phyloP scores from a whole-genome alignment of 2,329 filamentous ascomycete genomes.

The Gyromitra esculenta region DNA sequence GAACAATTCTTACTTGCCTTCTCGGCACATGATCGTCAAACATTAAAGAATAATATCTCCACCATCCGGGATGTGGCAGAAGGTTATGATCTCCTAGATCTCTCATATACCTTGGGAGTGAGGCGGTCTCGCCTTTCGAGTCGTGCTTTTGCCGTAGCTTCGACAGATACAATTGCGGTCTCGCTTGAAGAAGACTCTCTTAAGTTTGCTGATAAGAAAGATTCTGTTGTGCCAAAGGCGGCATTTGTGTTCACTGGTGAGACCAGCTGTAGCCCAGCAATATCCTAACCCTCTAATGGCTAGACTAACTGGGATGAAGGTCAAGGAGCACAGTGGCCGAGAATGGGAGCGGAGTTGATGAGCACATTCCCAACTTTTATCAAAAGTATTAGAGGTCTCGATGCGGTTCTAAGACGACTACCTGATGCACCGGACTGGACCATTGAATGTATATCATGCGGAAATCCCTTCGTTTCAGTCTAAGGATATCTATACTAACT shows the following conservation, averaged over 20 bases:
- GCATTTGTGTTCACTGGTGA: conserved; percentile 18
- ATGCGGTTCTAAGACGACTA: conserved; percentile 8
- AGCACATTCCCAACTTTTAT: not conserved
- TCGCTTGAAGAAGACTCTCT: conserved; percentile 14
- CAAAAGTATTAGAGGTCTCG: conserved; percentile 12
- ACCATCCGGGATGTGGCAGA: not conserved
- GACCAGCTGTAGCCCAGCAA: not conserved
- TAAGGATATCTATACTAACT: not conserved
- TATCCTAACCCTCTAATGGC: not conserved
- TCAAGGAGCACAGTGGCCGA: conserved; percentile 54
- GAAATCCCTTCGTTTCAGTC: not conserved
- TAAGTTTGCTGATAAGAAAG: conserved; percentile 3
- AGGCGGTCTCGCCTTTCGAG: conserved; percentile 16
- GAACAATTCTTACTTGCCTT: conserved; percentile 39
- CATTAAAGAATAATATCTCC: conserved; percentile 26
- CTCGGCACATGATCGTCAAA: conserved; percentile 43
- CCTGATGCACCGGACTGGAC: conserved; percentile 2
- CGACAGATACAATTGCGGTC: conserved; percentile 31
- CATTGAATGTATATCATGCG: conserved; percentile 3
- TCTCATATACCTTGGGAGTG: conserved; percentile 29
- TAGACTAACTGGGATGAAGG: not conserved
- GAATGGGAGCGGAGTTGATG: conserved; percentile 45
- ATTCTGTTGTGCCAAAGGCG: not conserved
- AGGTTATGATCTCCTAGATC: conserved; percentile 22
- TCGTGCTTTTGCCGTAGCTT: conserved; percentile 6